These are phyloP conservation scores for Conticribra guillardii DNA, from an alignment of 108 stramenopile species.

Conservation along the genomic window DNA sequence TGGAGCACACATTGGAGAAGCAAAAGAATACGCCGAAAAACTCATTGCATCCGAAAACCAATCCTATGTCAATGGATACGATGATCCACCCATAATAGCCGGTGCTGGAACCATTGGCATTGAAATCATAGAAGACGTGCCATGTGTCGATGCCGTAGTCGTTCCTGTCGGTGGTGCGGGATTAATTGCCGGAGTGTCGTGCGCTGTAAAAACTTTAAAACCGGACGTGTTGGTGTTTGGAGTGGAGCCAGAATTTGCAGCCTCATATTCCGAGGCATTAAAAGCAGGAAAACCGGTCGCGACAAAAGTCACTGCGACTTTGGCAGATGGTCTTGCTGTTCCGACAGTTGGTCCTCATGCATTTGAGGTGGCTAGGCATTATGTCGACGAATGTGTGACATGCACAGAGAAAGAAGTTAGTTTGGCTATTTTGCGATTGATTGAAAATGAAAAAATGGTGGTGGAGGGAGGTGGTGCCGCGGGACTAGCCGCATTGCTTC, in stretches of 20 bases:
- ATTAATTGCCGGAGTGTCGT: slow-evolving; percentile 92
- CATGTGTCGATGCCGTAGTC: slow-evolving; percentile 90
- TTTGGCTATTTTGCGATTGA: slow-evolving; percentile 89
- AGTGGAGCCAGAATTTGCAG: slow-evolving; percentile 92
- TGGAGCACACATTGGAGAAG: slow-evolving; percentile 93
- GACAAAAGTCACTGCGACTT: slow-evolving; percentile 69
- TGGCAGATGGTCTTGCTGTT: slow-evolving; percentile 97
- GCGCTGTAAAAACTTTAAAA: slow-evolving; percentile 94
- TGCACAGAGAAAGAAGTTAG: slow-evolving; percentile 88
- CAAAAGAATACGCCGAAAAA: slow-evolving; percentile 83
- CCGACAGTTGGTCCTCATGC: slow-evolving; percentile 92
- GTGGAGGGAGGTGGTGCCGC: slow-evolving; percentile 93
- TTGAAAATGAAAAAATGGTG: slow-evolving; percentile 96
- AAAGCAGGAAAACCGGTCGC: slow-evolving; percentile 79
- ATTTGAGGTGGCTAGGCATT: slow-evolving; percentile 87
- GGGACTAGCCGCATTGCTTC: slow-evolving; percentile 92
- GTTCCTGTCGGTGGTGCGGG: slow-evolving; percentile 97
- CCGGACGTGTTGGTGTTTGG: slow-evolving; percentile 86
- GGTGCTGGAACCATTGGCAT: slow-evolving; percentile 98
- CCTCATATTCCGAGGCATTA: slow-evolving; percentile 92
- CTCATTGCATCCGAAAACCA: slow-evolving; percentile 63
- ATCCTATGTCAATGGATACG: slow-evolving; percentile 95
- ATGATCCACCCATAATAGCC: slow-evolving; percentile 95
- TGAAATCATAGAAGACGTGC: slow-evolving; percentile 96
- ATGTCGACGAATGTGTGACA: slow-evolving; percentile 89